Percentiles rank a stretch among this genome's conserved stretches.
phyloP scores from a whole-genome alignment of 805 yeast species.

The Pichia paraexigua region DNA sequence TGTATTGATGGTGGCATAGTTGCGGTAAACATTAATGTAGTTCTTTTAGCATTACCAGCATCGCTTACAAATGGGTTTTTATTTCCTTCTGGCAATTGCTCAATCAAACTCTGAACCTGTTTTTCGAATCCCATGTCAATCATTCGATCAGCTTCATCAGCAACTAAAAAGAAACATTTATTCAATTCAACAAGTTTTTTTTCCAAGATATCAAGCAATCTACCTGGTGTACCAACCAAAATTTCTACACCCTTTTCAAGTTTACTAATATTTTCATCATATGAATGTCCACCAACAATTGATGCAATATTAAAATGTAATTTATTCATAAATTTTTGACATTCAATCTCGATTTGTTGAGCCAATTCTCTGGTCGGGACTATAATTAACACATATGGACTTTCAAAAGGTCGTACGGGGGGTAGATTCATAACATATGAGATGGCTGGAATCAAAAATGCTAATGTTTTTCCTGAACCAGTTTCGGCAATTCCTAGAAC shows the following conservation, averaged over 20 bases:
- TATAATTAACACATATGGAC: conserved; percentile 66
- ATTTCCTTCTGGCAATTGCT: conserved; percentile 42
- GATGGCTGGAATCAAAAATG: conserved; percentile 69
- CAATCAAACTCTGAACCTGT: conserved; percentile 56
- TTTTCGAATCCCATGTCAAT: conserved; percentile 90
- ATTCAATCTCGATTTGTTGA: conserved; percentile 69
- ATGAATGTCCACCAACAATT: conserved; percentile 84
- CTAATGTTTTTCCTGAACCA: conserved; percentile 91
- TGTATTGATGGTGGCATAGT: conserved; percentile 78
- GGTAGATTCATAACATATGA: conserved; percentile 44
- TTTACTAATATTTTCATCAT: conserved; percentile 53
- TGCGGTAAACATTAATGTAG: conserved; percentile 90
- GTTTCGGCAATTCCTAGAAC: conserved; percentile 90
- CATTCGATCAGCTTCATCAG: conserved; percentile 97
- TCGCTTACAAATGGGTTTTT: conserved; percentile 30
- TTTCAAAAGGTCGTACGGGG: conserved; percentile 41
- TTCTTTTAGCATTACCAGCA: conserved; percentile 33
- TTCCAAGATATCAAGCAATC: conserved; percentile 74
- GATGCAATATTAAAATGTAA: conserved; percentile 45
- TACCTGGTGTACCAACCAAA: conserved; percentile 91
- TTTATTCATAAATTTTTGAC: conserved; percentile 26
- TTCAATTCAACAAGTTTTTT: conserved; percentile 52
- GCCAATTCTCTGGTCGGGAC: conserved; percentile 96
- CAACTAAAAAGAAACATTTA: conserved; percentile 58
- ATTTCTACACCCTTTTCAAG: conserved; percentile 63